These are phyloP conservation scores for Diaporthe sp. DNA, from an alignment of 2,329 filamentous ascomycete species.

Conservation along the genomic window DNA sequence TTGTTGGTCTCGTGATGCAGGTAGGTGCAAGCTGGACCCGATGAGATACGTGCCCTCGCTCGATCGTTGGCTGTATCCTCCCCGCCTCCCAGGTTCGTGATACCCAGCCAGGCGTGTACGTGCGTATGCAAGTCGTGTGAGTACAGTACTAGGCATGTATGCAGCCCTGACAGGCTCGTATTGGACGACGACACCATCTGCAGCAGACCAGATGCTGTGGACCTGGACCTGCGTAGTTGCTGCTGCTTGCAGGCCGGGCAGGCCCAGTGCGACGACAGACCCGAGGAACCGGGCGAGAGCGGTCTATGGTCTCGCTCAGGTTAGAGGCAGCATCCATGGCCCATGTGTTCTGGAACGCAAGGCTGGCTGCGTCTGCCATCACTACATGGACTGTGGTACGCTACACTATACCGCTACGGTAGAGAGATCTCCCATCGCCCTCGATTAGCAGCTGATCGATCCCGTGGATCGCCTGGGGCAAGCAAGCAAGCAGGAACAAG, in stretches of 20 bases:
- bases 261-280: slow-evolving; percentile 28
- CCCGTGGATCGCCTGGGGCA: slow-evolving; percentile 22
- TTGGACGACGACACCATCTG: slow-evolving; percentile 24
- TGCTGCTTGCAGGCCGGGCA: background rate
- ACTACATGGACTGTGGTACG: slow-evolving; percentile 6
- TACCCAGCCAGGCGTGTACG: background rate
- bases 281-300: slow-evolving; percentile 30
- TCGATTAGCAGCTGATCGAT: slow-evolving; percentile 31
- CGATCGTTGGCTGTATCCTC: background rate
- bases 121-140: background rate
- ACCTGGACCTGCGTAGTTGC: slow-evolving; percentile 7
- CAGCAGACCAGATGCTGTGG: slow-evolving; percentile 29
- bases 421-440: slow-evolving; percentile 29
- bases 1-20: background rate
- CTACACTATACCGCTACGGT: slow-evolving; percentile 23
- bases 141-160: background rate
- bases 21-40: background rate
- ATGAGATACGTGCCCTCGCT: background rate
- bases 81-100: slow-evolving; percentile 6
- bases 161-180: slow-evolving; percentile 31
- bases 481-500: background rate
- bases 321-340: slow-evolving; percentile 18
- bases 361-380: slow-evolving; percentile 19
- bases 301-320: slow-evolving; percentile 20
- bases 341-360: slow-evolving; percentile 27